phyloP scores from a whole-genome alignment of 306 rosid genomes.

The Neltuma alba region DNA sequence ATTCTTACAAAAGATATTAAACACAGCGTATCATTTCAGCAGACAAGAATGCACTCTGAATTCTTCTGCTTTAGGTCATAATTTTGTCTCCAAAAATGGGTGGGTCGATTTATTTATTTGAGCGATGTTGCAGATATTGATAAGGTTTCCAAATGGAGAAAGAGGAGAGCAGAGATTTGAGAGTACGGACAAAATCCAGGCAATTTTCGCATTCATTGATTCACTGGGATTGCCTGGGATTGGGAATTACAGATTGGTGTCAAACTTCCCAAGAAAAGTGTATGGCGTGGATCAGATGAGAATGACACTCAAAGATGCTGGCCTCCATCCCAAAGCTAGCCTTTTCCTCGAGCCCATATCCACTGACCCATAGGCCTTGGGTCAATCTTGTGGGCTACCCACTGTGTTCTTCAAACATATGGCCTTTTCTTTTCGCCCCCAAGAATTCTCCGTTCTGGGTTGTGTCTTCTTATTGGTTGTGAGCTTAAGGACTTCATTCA shows the following conservation, averaged over 20 bases:
- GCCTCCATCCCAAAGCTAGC: constrained; percentile 74
- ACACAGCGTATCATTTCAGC: too few relatives aligned
- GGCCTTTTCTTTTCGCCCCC: neutral
- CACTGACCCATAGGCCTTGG: neutral
- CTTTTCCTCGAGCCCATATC: constrained; percentile 65
- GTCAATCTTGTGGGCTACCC: neutral
- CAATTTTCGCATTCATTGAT: constrained; percentile 68
- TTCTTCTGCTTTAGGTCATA: neutral
- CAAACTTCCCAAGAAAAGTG: constrained; percentile 77
- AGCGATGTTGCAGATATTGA: constrained; percentile 45
- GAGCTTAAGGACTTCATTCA: neutral
- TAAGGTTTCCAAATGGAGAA: constrained; percentile 92
- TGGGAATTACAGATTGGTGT: constrained; percentile 66
- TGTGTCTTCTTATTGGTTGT: too few relatives aligned
- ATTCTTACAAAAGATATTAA: too few relatives aligned
- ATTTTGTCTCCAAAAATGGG: too few relatives aligned
- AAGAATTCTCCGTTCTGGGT: too few relatives aligned
- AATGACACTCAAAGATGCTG: constrained; percentile 72
- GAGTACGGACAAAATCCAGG: constrained; percentile 65
- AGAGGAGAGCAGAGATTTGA: constrained; percentile 70
- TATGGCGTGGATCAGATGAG: constrained; percentile 76
- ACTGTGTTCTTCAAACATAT: neutral
- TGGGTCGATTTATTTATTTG: too few relatives aligned
- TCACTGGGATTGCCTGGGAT: constrained; percentile 59
- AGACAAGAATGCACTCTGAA: neutral